These are phyloP conservation scores for Staphylotrichum longicolle DNA, from an alignment of 495 filamentous ascomycete species.

Conservation along the genomic window DNA sequence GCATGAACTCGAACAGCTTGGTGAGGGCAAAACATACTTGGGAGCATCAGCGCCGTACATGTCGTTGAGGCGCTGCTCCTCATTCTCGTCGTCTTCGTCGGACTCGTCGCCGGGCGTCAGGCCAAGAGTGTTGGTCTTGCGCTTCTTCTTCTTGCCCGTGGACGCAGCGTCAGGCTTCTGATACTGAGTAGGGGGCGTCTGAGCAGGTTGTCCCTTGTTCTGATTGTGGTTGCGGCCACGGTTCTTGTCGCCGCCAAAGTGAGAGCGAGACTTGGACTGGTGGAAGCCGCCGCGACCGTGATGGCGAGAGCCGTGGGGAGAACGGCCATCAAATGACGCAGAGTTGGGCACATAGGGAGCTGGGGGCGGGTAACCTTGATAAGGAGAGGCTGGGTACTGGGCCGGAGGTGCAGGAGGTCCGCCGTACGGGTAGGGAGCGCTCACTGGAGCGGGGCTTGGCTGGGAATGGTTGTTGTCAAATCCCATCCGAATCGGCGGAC, in stretches of 20 bases:
- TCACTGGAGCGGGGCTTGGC: constrained; percentile 44
- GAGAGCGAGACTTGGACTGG: constrained; percentile 33
- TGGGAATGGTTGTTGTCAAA: constrained; percentile 47
- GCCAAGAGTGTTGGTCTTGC: constrained; percentile 75
- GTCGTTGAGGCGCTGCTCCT: constrained; percentile 72
- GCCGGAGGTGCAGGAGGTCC: constrained; percentile 34
- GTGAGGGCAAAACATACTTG: constrained; percentile 40
- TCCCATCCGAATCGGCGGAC: constrained; percentile 57
- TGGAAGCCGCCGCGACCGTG: constrained; percentile 41
- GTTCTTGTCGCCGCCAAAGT: constrained; percentile 46
- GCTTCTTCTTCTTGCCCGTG: constrained; percentile 69
- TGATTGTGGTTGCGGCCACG: constrained; percentile 42
- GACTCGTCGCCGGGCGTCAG: constrained; percentile 72
- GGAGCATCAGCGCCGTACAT: constrained; percentile 46
- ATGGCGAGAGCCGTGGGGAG: constrained; percentile 33
- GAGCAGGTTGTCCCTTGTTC: constrained; percentile 31
- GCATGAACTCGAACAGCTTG: constrained; percentile 22
- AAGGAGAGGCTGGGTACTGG: constrained; percentile 34
- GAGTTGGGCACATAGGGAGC: constrained; percentile 27
- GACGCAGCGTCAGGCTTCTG: constrained; percentile 63
- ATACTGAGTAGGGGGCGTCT: constrained; percentile 47
- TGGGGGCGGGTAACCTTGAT: constrained; percentile 40
- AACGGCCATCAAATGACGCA: constrained; percentile 36
- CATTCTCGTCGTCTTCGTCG: constrained; percentile 70
- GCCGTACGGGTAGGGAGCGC: constrained; percentile 42